Evolutionary conservation across 2,329 filamentous ascomycete species (phyloP).

Genomic region (Colletotrichum gloeosporioides): DNA sequence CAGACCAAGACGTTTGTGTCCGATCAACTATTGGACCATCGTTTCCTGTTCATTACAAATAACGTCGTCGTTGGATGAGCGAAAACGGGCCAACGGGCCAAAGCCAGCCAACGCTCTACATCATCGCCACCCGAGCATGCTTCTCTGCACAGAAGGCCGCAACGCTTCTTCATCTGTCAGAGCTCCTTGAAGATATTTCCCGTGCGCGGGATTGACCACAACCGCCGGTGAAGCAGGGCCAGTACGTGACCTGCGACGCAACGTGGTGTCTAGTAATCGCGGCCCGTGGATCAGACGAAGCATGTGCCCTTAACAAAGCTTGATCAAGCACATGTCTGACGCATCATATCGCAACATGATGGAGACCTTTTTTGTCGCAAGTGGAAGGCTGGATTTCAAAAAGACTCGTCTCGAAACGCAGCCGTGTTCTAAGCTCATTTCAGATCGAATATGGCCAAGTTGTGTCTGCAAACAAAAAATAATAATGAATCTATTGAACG

Average conservation of each 20-base stretch:
- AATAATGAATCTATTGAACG: background rate
- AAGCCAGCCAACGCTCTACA: background rate
- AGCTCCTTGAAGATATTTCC: background rate
- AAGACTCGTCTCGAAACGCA: background rate
- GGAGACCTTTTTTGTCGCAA: background rate
- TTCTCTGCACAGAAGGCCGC: background rate
- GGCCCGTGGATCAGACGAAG: slow-evolving; percentile 9
- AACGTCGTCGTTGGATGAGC: background rate
- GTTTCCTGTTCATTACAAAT: background rate
- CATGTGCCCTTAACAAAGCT: background rate
- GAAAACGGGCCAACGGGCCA: background rate
- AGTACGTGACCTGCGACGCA: background rate
- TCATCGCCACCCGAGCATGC: background rate
- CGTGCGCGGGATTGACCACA: background rate
- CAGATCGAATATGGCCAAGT: rapidly evolving
- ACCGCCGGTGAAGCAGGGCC: background rate
- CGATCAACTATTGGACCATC: background rate
- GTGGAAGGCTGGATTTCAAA: background rate
- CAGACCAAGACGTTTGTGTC: background rate
- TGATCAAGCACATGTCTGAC: background rate
- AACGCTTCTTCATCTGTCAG: background rate
- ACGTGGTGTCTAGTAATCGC: background rate
- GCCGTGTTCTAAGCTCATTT: rapidly evolving
- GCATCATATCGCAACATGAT: background rate
- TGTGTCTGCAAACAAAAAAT: background rate